Percentiles rank a stretch among this genome's conserved stretches.
These are phyloP conservation scores for Sapria himalayana DNA, from an alignment of 345 rosid species.

Conservation along the genomic window DNA sequence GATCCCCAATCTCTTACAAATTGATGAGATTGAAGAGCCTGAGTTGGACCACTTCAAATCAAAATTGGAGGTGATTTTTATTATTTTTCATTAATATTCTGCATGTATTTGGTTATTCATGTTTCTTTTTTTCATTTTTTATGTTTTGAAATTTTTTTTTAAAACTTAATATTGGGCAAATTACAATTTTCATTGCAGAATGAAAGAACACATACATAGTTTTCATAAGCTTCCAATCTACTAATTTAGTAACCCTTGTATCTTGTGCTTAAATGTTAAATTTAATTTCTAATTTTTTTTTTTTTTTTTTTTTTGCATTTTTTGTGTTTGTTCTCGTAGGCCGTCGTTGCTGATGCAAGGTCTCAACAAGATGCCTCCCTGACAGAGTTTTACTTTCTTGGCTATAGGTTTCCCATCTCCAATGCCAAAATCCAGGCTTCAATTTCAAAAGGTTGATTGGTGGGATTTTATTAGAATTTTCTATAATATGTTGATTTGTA, in stretches of 20 bases:
- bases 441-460: slow-evolving; percentile 61
- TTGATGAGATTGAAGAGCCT: slow-evolving; percentile 98
- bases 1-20: slow-evolving; percentile 71
- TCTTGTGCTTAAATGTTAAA: neutral
- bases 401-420: slow-evolving; percentile 69
- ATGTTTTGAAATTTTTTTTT: too few relatives aligned
- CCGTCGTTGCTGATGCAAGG: slow-evolving; percentile 94
- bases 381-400: slow-evolving; percentile 95
- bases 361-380: slow-evolving; percentile 93
- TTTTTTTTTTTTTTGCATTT: neutral
- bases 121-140: neutral
- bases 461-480: too few relatives aligned
- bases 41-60: slow-evolving; percentile 86
- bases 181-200: too few relatives aligned
- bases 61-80: slow-evolving; percentile 60
- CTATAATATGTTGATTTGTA: too few relatives aligned
- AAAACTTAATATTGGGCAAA: too few relatives aligned
- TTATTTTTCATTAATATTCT: neutral
- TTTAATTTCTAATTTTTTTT: neutral
- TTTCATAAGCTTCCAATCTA: too few relatives aligned
- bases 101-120: slow-evolving; percentile 3
- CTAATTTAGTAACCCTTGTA: neutral
- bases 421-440: slow-evolving; percentile 91
- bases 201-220: too few relatives aligned
- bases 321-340: slow-evolving; percentile 23